phyloP scores from a whole-genome alignment of 495 filamentous ascomycete species.

The Staphylotrichum longicolle region DNA sequence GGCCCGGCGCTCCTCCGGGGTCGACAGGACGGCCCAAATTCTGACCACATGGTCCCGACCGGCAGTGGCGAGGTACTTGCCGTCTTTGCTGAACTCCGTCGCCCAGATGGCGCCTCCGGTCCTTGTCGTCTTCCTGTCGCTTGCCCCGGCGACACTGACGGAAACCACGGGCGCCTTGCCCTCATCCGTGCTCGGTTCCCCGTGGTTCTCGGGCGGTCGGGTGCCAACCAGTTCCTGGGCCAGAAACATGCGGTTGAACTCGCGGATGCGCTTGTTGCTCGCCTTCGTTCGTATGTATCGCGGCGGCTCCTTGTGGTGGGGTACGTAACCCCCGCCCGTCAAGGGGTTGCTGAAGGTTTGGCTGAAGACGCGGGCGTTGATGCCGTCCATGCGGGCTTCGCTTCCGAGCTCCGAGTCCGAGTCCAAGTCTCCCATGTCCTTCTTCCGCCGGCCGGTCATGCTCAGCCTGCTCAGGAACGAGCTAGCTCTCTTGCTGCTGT shows the following conservation, averaged over 20 bases:
- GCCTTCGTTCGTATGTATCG: slow-evolving; percentile 84
- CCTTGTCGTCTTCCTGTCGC: slow-evolving; percentile 33
- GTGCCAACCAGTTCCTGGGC: slow-evolving; percentile 77
- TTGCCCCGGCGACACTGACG: slow-evolving; percentile 41
- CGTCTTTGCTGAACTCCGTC: slow-evolving; percentile 88
- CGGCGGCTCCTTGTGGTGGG: slow-evolving; percentile 83
- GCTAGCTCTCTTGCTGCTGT: slow-evolving; percentile 65
- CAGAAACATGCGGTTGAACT: slow-evolving; percentile 84
- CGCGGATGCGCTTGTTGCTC: slow-evolving; percentile 76
- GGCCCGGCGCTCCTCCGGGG: slow-evolving; percentile 68
- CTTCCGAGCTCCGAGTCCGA: slow-evolving; percentile 67
- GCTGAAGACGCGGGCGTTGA: slow-evolving; percentile 73
- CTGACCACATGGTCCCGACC: slow-evolving; percentile 84
- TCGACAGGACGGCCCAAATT: slow-evolving; percentile 87
- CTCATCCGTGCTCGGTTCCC: slow-evolving; percentile 1
- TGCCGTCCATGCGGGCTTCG: slow-evolving; percentile 70
- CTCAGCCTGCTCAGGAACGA: slow-evolving; percentile 82
- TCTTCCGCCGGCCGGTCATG: slow-evolving; percentile 77
- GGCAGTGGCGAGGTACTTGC: slow-evolving; percentile 83
- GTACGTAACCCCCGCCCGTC: slow-evolving; percentile 71
- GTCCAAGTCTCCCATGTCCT: slow-evolving; percentile 57
- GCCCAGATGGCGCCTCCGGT: slow-evolving; percentile 77
- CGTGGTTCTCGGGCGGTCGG: slow-evolving; percentile 25
- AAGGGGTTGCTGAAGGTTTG: slow-evolving; percentile 60
- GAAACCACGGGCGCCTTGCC: slow-evolving; percentile 36